Evolutionary conservation across 2,329 filamentous ascomycete genomes (phyloP).

Genomic region (Pseudogymnoascus sp.): DNA sequence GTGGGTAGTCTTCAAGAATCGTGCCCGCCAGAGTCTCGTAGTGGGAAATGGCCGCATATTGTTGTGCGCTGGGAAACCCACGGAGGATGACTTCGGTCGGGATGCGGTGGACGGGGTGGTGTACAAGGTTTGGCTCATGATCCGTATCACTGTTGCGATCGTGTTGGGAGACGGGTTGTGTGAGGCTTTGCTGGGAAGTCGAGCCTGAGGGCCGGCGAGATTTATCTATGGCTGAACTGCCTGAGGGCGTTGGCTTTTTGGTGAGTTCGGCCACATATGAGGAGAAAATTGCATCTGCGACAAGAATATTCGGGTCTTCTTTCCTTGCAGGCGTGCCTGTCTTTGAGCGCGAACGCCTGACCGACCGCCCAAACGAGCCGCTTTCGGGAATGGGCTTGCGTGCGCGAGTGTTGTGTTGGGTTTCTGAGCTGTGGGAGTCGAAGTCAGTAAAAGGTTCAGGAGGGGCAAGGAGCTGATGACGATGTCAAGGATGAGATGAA

Average conservation of each 20-base stretch:
- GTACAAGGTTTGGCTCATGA: conserved; percentile 20
- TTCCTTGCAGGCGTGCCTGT: conserved; percentile 47
- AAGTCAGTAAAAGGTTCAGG: background rate
- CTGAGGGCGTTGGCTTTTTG: conserved; percentile 22
- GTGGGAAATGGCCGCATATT: conserved; percentile 83
- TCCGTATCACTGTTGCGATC: conserved; percentile 28
- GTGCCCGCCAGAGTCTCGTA: conserved; percentile 80
- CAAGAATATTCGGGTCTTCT: conserved; percentile 54
- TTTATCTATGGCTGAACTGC: conserved; percentile 20
- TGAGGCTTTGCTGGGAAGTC: conserved; percentile 29
- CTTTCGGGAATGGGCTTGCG: conserved; percentile 50
- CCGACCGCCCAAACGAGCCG: conserved; percentile 61
- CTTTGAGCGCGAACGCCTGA: conserved; percentile 52
- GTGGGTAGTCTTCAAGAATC: conserved; percentile 89
- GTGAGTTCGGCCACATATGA: conserved; percentile 44
- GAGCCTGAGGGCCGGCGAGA: conserved; percentile 20
- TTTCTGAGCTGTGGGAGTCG: background rate
- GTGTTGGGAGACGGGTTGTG: conserved; percentile 19
- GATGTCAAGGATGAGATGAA: background rate
- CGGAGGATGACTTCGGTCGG: conserved; percentile 77
- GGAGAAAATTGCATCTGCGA: conserved; percentile 54
- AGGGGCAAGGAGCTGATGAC: background rate
- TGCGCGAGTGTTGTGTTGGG: conserved; percentile 31
- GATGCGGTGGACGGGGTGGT: conserved; percentile 34
- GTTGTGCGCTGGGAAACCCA: conserved; percentile 61